Conservation (phyloP, 768 basidiomycete species). For the Glaciozyma antarctica region DNA sequence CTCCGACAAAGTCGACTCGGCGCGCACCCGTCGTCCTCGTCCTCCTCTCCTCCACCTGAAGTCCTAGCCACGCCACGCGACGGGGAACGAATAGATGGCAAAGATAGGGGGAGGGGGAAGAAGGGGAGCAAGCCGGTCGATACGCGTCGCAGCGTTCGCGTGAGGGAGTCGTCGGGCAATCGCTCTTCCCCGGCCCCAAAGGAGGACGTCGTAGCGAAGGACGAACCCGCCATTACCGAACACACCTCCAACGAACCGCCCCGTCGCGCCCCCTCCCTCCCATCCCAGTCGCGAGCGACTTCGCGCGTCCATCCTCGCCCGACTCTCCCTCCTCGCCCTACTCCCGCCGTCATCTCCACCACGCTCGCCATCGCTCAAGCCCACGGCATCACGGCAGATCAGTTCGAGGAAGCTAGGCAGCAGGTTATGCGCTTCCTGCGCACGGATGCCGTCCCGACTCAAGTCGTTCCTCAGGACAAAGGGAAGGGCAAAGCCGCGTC, state of each 20-base stretch:
- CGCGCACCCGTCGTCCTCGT: slow-evolving; percentile 17
- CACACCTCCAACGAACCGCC: not conserved
- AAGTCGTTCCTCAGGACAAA: not conserved
- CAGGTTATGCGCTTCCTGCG: slow-evolving; percentile 17
- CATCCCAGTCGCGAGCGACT: not conserved
- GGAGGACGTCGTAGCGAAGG: not conserved
- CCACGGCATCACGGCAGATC: slow-evolving; percentile 15
- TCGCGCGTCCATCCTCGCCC: not conserved
- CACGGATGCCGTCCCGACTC: not conserved
- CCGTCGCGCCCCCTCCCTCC: not conserved
- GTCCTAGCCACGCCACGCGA: slow-evolving; percentile 21
- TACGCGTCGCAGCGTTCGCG: slow-evolving; percentile 15
- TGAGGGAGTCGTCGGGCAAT: slow-evolving; percentile 12
- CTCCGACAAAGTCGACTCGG: slow-evolving; percentile 7
- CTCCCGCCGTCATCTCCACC: not conserved
- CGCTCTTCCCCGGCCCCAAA: slow-evolving; percentile 14
- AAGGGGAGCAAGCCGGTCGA: not conserved
- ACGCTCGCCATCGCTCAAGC: slow-evolving; percentile 9
- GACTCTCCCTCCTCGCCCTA: not conserved
- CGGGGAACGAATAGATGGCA: slow-evolving; percentile 7
- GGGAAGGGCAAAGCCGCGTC: slow-evolving; percentile 1
- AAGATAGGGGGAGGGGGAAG: not conserved
- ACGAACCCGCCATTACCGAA: not conserved
- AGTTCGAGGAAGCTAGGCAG: slow-evolving; percentile 20
- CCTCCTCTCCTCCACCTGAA: slow-evolving; percentile 23